Conservation (phyloP, 2,329 filamentous ascomycete genomes). For the Leptosphaerulina australis region DNA sequence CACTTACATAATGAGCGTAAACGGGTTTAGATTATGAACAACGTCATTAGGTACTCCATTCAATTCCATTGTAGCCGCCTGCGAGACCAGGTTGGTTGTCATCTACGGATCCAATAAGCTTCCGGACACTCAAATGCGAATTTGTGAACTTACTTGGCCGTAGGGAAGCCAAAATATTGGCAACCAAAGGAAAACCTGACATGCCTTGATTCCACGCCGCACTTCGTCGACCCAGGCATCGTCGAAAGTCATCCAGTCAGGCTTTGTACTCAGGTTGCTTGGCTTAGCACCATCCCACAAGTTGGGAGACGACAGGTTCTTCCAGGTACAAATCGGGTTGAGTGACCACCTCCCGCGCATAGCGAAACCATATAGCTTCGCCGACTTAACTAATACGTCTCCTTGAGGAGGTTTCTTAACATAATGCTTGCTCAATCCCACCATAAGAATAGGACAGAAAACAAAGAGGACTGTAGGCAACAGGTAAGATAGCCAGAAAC, state of each 20-base stretch:
- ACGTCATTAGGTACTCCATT: conserved; percentile 76
- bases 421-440: conserved; percentile 41
- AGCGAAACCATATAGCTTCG: conserved; percentile 63
- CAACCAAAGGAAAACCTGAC: conserved; percentile 57
- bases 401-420: conserved; percentile 66
- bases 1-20: conserved; percentile 69
- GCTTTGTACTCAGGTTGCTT: conserved; percentile 62
- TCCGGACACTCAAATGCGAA: neutral
- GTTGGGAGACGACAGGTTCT: conserved; percentile 53
- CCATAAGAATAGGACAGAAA: conserved; percentile 62
- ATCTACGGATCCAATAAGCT: conserved; percentile 51
- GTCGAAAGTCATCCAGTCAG: conserved; percentile 78
- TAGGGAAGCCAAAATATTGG: conserved; percentile 61
- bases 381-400: conserved; percentile 71
- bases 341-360: conserved; percentile 66
- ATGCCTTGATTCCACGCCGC: conserved; percentile 29
- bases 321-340: conserved; percentile 60
- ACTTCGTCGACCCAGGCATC: conserved; percentile 74
- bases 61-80: conserved; percentile 59
- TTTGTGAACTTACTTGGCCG: conserved; percentile 46
- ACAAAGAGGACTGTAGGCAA: conserved; percentile 69
- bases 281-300: conserved; percentile 64
- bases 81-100: conserved; percentile 62
- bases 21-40: conserved; percentile 75
- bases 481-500: conserved; percentile 73